phyloP scores from a whole-genome alignment of 2,329 filamentous ascomycete species.

The Diplodia mutila region DNA sequence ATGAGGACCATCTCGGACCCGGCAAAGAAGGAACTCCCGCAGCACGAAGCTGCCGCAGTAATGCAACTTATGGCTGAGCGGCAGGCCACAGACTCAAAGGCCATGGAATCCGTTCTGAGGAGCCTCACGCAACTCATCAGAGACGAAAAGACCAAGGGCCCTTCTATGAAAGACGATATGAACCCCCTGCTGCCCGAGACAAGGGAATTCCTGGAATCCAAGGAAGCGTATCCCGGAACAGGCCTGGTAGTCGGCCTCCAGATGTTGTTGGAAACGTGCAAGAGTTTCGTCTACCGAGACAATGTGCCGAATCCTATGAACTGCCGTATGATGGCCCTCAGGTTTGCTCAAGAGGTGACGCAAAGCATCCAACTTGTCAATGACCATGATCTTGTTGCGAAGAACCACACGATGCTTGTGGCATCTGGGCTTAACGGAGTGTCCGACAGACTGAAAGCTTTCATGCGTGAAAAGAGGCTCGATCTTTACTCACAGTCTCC shows the following conservation, averaged over 20 bases:
- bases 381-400: constrained; percentile 3
- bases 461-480: neutral
- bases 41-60: neutral
- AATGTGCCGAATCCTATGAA: neutral
- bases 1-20: neutral
- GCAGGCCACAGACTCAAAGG: neutral
- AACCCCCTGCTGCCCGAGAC: constrained; percentile 5
- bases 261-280: constrained; percentile 4
- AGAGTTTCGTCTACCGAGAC: constrained; percentile 6
- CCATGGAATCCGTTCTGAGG: constrained; percentile 1
- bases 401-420: constrained; percentile 4
- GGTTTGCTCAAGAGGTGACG: constrained; percentile 11
- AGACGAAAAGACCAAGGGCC: neutral
- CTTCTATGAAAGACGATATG: neutral
- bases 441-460: constrained; percentile 2
- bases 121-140: constrained; percentile 7
- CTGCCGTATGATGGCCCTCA: constrained; percentile 18
- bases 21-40: neutral
- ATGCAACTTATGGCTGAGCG: neutral
- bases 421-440: neutral
- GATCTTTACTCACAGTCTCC: constrained; percentile 24
- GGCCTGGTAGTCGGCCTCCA: constrained; percentile 2
- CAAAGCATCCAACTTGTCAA: constrained; percentile 6
- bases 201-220: neutral
- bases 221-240: neutral